These are phyloP conservation scores for Schwanniomyces sp. DNA, from an alignment of 805 yeast species.

Conservation along the genomic window DNA sequence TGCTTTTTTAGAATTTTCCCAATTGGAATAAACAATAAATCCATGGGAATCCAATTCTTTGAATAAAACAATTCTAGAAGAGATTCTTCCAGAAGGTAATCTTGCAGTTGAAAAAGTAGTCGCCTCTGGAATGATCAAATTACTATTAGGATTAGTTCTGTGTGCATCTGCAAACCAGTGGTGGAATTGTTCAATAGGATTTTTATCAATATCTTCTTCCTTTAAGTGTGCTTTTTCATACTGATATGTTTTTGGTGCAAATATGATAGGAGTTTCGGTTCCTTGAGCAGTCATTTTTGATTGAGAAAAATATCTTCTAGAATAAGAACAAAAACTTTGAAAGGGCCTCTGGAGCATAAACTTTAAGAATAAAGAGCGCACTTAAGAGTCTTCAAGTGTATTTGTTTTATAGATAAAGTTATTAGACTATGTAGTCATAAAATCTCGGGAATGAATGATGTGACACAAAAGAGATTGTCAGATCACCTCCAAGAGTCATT, in stretches of 20 bases:
- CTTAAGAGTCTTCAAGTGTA: too few species aligned
- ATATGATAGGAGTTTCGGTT: conserved; percentile 37
- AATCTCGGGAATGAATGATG: neutral
- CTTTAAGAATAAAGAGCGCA: neutral
- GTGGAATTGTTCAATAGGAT: conserved; percentile 78
- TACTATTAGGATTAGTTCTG: conserved; percentile 40
- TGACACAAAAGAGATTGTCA: neutral
- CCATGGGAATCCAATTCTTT: conserved; percentile 88
- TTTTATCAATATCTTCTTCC: conserved; percentile 48
- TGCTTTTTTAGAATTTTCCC: conserved; percentile 84
- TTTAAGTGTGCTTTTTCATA: conserved; percentile 67
- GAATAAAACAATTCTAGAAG: conserved; percentile 79
- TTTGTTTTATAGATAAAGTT: neutral
- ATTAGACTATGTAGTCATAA: neutral
- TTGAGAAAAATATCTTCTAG: neutral
- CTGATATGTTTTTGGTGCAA: conserved; percentile 89
- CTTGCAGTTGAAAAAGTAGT: conserved; percentile 86
- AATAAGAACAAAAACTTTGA: neutral
- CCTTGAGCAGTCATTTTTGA: conserved; percentile 3
- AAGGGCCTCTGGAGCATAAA: neutral
- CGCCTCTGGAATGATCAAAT: conserved; percentile 66
- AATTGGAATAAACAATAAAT: conserved; percentile 85
- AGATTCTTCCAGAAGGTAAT: conserved; percentile 87
- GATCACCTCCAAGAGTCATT: neutral
- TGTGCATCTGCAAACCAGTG: conserved; percentile 81